These are phyloP conservation scores for Schizophyllum amplum DNA, from an alignment of 1,284 basidiomycete species.

Conservation along the genomic window DNA sequence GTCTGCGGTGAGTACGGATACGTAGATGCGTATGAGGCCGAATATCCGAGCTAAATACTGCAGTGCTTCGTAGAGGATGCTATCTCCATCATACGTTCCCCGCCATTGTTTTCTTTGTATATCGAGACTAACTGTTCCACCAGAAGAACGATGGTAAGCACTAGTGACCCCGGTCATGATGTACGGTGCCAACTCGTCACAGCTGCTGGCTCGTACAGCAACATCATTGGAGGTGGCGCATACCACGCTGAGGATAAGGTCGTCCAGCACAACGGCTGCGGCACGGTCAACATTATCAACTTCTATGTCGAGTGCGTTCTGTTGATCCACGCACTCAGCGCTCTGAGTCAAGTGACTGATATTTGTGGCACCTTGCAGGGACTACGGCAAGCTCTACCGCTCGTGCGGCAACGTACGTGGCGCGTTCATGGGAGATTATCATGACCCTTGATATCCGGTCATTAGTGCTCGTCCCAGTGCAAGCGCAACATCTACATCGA, in stretches of 20 bases:
- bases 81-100: not conserved
- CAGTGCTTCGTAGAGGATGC: not conserved
- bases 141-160: not conserved
- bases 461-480: not conserved
- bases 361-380: not conserved
- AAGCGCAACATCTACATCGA: not conserved
- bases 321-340: too few relatives aligned
- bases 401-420: constrained; percentile 9
- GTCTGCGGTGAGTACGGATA: not conserved
- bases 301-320: constrained; percentile 8
- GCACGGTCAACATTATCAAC: constrained; percentile 12
- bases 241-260: constrained; percentile 13
- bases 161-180: not conserved
- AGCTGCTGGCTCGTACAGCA: not conserved
- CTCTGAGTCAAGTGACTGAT: too few relatives aligned
- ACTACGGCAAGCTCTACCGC: constrained; percentile 13
- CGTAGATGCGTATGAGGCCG: too few relatives aligned
- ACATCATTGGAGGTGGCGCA: constrained; percentile 1
- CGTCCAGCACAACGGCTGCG: constrained; percentile 14
- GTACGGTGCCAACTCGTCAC: not conserved
- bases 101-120: not conserved
- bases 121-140: not conserved
- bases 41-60: too few relatives aligned
- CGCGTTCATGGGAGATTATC: not conserved
- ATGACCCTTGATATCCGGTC: not conserved